These are phyloP conservation scores for Oleoguttula mirabilis DNA, from an alignment of 495 filamentous ascomycete species.

Conservation along the genomic window DNA sequence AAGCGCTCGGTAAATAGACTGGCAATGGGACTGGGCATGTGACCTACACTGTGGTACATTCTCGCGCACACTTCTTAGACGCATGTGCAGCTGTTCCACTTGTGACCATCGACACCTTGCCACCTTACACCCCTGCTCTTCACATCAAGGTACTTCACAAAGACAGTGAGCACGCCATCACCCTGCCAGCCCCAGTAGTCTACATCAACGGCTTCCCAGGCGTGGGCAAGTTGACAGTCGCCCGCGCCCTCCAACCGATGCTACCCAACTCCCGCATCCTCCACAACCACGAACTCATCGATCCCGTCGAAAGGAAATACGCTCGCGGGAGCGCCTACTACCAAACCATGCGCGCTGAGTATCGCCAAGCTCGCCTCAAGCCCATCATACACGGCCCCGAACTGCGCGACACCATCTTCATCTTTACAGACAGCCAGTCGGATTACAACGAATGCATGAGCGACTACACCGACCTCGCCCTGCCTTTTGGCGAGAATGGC, in stretches of 20 bases:
- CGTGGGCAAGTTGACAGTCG: slow-evolving; percentile 5
- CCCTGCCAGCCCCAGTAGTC: slow-evolving; percentile 5
- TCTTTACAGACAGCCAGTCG: slow-evolving; percentile 13
- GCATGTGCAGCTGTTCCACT: too few species aligned
- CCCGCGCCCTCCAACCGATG: neutral
- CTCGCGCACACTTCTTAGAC: too few species aligned
- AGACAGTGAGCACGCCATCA: too few species aligned
- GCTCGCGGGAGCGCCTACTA: neutral
- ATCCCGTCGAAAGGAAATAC: slow-evolving; percentile 5
- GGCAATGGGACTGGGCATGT: too few species aligned
- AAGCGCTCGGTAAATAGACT: slow-evolving; percentile 5
- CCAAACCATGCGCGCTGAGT: slow-evolving; percentile 4
- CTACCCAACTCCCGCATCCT: slow-evolving; percentile 4
- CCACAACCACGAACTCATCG: slow-evolving; percentile 12
- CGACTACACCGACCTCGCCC: slow-evolving; percentile 7
- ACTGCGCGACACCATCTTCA: slow-evolving; percentile 3
- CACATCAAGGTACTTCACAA: too few species aligned
- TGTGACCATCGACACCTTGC: too few species aligned
- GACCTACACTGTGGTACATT: too few species aligned
- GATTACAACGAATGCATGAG: slow-evolving; percentile 10
- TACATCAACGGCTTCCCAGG: slow-evolving; percentile 10
- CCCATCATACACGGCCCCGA: slow-evolving; percentile 1
- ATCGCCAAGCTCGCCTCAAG: neutral
- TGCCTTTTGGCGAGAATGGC: too few species aligned
- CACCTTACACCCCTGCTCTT: too few species aligned